Evolutionary conservation across 257 asterid genomes (phyloP), one percentile per base, ranked within the genome.

Genomic region (Salvia rosmarinus): DNA sequence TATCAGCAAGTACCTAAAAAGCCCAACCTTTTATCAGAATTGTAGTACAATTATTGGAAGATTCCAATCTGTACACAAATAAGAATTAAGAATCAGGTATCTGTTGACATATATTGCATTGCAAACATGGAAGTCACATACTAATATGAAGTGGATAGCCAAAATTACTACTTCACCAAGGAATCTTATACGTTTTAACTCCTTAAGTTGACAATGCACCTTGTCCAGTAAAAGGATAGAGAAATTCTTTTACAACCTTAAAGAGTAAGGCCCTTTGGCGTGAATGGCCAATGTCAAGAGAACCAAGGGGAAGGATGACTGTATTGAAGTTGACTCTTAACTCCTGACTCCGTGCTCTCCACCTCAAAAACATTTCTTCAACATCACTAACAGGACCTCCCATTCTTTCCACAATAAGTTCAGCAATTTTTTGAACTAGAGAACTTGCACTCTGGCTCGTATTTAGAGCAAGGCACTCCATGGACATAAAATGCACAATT

Each of bases 221-320:
- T 19, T 68, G 49, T 30, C 58, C 42, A 37, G 39, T 50, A 12
- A 16, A 39, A 23, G 52, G 68, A 40, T 73, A 72, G 64, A 23
- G 68, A 66, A 62, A 64, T 55, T 61, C 44, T 66, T 69, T 79
- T 65, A 70, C 82, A 70, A 95, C 99, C 99, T 95, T 95, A 82
- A 95, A 95, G 35, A 95, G 96, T 70, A 95, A 84, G 72, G 99
- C 98, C 86, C 98, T 90, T 76, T 95, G 99, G 78, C 99, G 98
- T 10, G 99, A 95, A 80, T 89, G 94, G 68, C 99, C 99, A 72
- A 92, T 79, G 82, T 91, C 96, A 64, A 95, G 96, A 78, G 87
- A 83, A 74, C 98, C 98, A 79, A 95, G 96, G 64, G 98, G 99
- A 66, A 92, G 93, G 73, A 87, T 73, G 42, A 86, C 76, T 61